Evolutionary conservation across 2,329 filamentous ascomycete genomes (phyloP).

Genomic region (Colletotrichum karsti): DNA sequence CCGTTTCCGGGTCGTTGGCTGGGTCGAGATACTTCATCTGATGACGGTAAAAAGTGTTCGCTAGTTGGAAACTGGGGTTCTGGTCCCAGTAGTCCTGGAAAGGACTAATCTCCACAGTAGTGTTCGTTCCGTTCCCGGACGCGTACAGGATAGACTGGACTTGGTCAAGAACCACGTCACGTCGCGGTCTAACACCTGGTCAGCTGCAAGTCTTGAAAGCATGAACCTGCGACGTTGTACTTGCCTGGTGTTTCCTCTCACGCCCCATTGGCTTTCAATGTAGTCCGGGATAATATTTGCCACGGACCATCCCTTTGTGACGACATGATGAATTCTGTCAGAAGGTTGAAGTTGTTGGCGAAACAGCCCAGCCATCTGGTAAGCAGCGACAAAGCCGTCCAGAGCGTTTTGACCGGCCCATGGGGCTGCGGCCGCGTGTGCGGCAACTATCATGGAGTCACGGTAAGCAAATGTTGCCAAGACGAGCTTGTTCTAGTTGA

Average conservation of each 20-base stretch:
- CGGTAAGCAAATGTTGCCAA: accelerated
- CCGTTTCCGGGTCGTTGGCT: slow-evolving; percentile 7
- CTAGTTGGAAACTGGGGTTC: slow-evolving; percentile 19
- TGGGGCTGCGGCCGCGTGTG: neutral
- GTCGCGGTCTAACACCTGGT: slow-evolving; percentile 2
- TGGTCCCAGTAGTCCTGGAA: slow-evolving; percentile 30
- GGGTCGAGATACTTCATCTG: slow-evolving; percentile 22
- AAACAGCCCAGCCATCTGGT: slow-evolving; percentile 21
- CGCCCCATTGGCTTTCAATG: slow-evolving; percentile 23
- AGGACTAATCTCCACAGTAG: slow-evolving; percentile 5
- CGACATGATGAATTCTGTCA: slow-evolving; percentile 33
- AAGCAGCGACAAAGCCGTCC: neutral
- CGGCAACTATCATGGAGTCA: accelerated
- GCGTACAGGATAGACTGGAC: slow-evolving; percentile 15
- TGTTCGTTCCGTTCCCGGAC: slow-evolving; percentile 20
- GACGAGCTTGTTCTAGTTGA: accelerated
- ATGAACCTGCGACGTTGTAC: neutral
- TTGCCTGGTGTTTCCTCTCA: slow-evolving; percentile 7
- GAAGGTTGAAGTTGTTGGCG: slow-evolving; percentile 33
- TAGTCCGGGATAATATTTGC: slow-evolving; percentile 10
- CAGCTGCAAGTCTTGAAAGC: accelerated
- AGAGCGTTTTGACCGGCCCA: neutral
- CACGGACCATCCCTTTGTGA: slow-evolving; percentile 13
- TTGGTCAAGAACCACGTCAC: slow-evolving; percentile 10
- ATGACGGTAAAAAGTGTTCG: slow-evolving; percentile 14